Base-by-base conservation (phyloP, 768 basidiomycete species). In the Neoboletus magnificus region DNA sequence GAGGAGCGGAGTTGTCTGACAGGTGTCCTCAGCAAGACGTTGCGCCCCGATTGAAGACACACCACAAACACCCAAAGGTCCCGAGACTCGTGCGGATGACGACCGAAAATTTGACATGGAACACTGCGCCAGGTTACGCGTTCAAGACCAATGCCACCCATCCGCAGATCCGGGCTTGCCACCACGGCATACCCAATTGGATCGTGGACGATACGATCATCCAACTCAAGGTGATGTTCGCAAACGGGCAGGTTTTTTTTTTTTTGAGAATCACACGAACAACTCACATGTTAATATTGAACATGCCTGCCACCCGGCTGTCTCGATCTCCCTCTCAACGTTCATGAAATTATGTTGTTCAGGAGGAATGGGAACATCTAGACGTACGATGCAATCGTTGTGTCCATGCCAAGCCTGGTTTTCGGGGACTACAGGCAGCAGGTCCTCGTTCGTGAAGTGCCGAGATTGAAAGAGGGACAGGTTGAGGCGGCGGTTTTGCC, bases 121-220 rank as follows among this genome's bases (percentile, higher is more conserved):
- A 86, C 13, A 87, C 75, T 2, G 89, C 89, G 46, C 89, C 89
- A 5, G 86, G 87, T 27, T 86, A 80, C 25, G 87, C 90, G 65
- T 91, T 93, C 59, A 88, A 68, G 25, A 85, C 84, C 56, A 93
- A 87, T 44, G 77, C 84, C 35, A 87, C 60, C 86, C 84, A 88
- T 13, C 87, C 86, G 56, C 85, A 90, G 50, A 92, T 77, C 87
- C 90, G 89, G 16, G 90, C 85, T 67, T 91, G 86, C 88, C 87
- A 91, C 88, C 87, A 91, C 0, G 85, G 85, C 30, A 91, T 77
- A 4, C 86, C 85, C 29, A 83, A 71, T 57, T 86, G 81, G 32
- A 85, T 79, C 87, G 89, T 87, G 13, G 85, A 84, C 29, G 85
- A 87, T 0, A 79, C 85, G 56, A 89, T 88, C 85, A 85, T 85